These are phyloP conservation scores for Phoma herbarum DNA, from an alignment of 2,329 filamentous ascomycete species.

Conservation along the genomic window DNA sequence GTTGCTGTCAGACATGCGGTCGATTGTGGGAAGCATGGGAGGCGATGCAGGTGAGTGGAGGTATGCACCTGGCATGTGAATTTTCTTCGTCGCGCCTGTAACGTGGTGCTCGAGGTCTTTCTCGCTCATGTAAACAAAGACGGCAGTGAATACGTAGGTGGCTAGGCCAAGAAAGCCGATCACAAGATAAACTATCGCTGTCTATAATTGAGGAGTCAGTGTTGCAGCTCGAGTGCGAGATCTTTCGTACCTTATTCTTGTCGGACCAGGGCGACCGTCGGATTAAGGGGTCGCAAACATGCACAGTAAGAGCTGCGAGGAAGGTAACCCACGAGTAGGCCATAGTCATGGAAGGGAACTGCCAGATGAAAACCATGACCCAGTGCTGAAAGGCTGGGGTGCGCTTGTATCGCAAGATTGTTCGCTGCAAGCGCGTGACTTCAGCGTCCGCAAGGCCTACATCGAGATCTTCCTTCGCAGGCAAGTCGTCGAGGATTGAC, in stretches of 20 bases:
- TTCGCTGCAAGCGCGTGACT: conserved; percentile 29
- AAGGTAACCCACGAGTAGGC: conserved; percentile 40
- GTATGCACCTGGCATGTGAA: not conserved
- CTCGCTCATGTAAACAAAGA: conserved; percentile 40
- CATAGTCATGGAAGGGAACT: conserved; percentile 44
- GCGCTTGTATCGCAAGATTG: conserved; percentile 36
- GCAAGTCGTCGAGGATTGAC: conserved; percentile 40
- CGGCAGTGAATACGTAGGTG: conserved; percentile 34
- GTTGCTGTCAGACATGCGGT: not conserved
- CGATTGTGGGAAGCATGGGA: not conserved
- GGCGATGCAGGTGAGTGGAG: not conserved
- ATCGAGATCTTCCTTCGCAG: conserved; percentile 30
- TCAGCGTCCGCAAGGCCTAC: conserved; percentile 30
- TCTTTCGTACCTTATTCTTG: conserved; percentile 28
- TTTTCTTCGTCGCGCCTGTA: conserved; percentile 5
- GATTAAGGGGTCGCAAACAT: conserved; percentile 40
- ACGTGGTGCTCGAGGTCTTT: conserved; percentile 36
- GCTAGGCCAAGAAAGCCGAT: conserved; percentile 33
- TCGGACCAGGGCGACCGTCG: conserved; percentile 28
- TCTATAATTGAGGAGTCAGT: conserved; percentile 24
- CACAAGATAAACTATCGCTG: conserved; percentile 37
- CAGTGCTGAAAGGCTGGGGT: conserved; percentile 37
- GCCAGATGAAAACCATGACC: conserved; percentile 44
- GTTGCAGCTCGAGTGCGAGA: not conserved
- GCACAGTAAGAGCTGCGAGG: conserved; percentile 39